phyloP scores from a whole-genome alignment of 148 eudicot species.

The Fagopyrum homotropicum region DNA sequence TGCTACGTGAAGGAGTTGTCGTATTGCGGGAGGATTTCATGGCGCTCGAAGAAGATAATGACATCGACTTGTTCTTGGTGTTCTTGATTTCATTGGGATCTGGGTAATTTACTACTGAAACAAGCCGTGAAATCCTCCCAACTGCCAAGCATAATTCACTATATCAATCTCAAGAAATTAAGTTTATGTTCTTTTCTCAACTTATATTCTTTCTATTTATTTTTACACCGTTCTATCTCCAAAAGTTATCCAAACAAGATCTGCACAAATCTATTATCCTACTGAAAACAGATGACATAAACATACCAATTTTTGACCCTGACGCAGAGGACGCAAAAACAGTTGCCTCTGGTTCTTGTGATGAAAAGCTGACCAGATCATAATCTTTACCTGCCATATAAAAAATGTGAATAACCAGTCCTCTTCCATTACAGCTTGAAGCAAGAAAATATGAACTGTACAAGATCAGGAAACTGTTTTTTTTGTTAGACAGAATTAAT shows the following conservation, averaged over 20 bases:
- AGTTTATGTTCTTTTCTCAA: not conserved
- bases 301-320: conserved; percentile 53
- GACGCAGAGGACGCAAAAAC: conserved; percentile 56
- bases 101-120: conserved; percentile 69
- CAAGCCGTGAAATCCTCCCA: conserved; percentile 74
- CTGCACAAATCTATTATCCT: not conserved
- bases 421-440: not conserved
- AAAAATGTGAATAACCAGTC: not conserved
- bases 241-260: not conserved
- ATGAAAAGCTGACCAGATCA: conserved; percentile 47
- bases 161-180: not conserved
- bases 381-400: conserved; percentile 51
- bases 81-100: conserved; percentile 55
- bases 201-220: not conserved
- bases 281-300: not conserved
- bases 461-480: not conserved
- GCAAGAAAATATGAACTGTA: not conserved
- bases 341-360: conserved; percentile 46
- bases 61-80: conserved; percentile 12
- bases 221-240: not conserved
- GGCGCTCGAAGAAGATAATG: conserved; percentile 18
- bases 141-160: conserved; percentile 29
- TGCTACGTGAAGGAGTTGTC: conserved; percentile 37
- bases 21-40: conserved; percentile 33
- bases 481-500: not conserved